Base-by-base conservation (phyloP, 1,284 basidiomycete species). In the Marasmius sp. region DNA sequence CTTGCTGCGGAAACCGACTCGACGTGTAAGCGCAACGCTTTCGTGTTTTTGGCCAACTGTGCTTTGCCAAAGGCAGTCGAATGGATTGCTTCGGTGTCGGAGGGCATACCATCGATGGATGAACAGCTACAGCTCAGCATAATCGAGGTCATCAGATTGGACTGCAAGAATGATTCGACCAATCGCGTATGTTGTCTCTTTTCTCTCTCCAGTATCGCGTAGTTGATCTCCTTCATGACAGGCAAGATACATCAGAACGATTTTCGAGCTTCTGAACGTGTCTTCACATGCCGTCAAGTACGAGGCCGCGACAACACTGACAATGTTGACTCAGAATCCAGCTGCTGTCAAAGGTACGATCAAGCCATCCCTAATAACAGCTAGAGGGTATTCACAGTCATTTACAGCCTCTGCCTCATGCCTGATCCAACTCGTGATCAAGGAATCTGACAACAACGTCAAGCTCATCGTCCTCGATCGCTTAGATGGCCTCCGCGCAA, bases 391-490 rank as follows among this genome's bases (percentile, higher is more conserved):
- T 53, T 59, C 38, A 54, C 33, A 4, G 1, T 16, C 27, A 10
- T 20, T 43, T 49, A 58, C 66, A 95, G 96, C 97, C 65, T 91
- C 97, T 52, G 96, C 95, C 0, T 87, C 89, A 11, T 93, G 89
- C 61, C 89, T 98, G 67, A 94, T 98, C 70, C 93, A 89, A 69
- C 87, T 99, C 60, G 89, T 96, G 61, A 84, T 93, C 72, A 97
- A 96, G 79, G 96, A 98, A 78, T 95, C 95, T 1, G 97, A 98
- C 81, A 99, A 99, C 81, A 99, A 99, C 70, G 97, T 98, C 77
- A 99, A 99, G 78, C 86, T 99, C 61, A 99, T 99, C 66, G 97
- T 99, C 10, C 85, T 99, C 38, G 94, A 97, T 72, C 89, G 97
- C 53, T 87, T 99, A 50, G 94, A 98, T 61, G 77, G 77, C 27